Base-by-base conservation (phyloP, 805 yeast genomes). In the Myxozyma monticola region DNA sequence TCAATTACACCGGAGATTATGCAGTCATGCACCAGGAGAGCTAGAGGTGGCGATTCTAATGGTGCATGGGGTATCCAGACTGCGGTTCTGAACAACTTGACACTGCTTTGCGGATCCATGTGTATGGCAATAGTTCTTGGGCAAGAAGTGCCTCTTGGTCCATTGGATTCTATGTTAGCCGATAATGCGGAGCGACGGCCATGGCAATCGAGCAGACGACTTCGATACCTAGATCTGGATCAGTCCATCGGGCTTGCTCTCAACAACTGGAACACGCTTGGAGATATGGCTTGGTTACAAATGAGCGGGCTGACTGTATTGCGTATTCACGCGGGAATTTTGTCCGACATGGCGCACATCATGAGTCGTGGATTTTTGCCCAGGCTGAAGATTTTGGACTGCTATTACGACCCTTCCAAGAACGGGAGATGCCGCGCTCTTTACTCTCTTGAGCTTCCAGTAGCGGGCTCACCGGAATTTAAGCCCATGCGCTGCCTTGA, bases 391-490 rank as follows among this genome's bases (percentile, higher is more conserved):
- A 15, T 47, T 2, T 29, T 47, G 10, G 51, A 47, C 17, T 47
- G 51, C 33, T 47, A 47, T 30, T 39, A 30, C 35, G 45, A 40
- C 12, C 42, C 45, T 2, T 24, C 39, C n/a, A 34, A 46, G n/a
- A 30, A 28, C 9, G 42, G 42, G 22, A 22, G 30, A 17, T 47
- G 51, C 35, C 33, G 42, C 10, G 36, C 42, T 18, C 18, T 22
- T 24, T 21, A 14, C 15, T 22, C 18, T 6, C 18, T 5, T 28
- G 35, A 34, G 15, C 8, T 42, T 22, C 49, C 44, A 3, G 17
- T n/a, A 8, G 38, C 37, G 22, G 42, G 18, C 14, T 25, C 26
- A 10, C 18, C 46, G 15, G 42, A 36, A 15, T 41, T 28, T 28
- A 15, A 33, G 18, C n/a, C 37, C n/a, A 28, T 46, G 9, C 3